Conservation (phyloP, 108 stramenopile genomes). For the Mayamaea pseudoterrestris region DNA sequence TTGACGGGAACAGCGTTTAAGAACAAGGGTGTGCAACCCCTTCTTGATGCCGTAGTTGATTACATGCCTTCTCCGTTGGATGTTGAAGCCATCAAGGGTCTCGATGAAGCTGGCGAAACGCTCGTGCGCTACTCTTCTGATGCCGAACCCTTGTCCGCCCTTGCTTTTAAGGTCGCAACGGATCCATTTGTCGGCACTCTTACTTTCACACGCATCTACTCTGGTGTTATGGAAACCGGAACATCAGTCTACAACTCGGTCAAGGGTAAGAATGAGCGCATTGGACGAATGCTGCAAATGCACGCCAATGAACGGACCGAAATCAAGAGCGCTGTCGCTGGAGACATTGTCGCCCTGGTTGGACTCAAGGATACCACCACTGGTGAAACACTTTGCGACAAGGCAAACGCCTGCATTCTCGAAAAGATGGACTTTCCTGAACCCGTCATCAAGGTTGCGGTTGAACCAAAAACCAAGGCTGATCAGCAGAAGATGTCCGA, state of each 20-base stretch:
- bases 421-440: slow-evolving; percentile 99
- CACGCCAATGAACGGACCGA: slow-evolving; percentile 94
- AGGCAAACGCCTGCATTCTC: slow-evolving; percentile 67
- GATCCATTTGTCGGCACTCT: slow-evolving; percentile 93
- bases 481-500: slow-evolving; percentile 94
- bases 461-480: slow-evolving; percentile 91
- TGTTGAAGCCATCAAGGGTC: slow-evolving; percentile 87
- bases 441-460: slow-evolving; percentile 96
- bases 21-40: slow-evolving; percentile 97
- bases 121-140: slow-evolving; percentile 67
- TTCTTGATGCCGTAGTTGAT: slow-evolving; percentile 94
- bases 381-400: slow-evolving; percentile 91
- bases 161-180: slow-evolving; percentile 97
- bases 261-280: slow-evolving; percentile 96
- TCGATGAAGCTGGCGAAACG: slow-evolving; percentile 58
- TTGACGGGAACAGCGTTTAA: slow-evolving; percentile 96
- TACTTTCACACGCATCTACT: slow-evolving; percentile 94
- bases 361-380: slow-evolving; percentile 95
- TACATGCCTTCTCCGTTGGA: slow-evolving; percentile 97
- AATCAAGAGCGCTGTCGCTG: slow-evolving; percentile 87
- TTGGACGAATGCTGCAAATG: slow-evolving; percentile 96
- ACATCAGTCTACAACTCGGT: slow-evolving; percentile 91
- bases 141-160: slow-evolving; percentile 83
- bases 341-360: slow-evolving; percentile 91
- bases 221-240: slow-evolving; percentile 87